A percentile compares a stretch with the other conserved stretches of the same genome.
Evolutionary conservation across 2,329 filamentous ascomycete species (phyloP).

Genomic region (Lasiodiplodia gonubiensis): DNA sequence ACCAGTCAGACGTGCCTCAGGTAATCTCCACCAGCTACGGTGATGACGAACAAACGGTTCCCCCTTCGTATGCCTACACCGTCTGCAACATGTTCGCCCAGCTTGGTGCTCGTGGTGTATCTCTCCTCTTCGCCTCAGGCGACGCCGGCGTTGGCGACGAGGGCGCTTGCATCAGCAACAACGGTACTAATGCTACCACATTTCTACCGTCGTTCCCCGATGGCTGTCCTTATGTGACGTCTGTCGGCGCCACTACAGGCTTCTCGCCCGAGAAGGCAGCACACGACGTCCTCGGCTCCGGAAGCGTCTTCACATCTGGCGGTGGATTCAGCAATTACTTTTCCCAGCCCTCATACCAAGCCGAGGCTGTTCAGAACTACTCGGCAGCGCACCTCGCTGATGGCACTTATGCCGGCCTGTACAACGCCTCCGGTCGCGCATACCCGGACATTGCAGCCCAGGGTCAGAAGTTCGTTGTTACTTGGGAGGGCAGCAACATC

Average conservation of each 20-base stretch:
- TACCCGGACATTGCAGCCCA: slow-evolving; percentile 69
- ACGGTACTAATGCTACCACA: slow-evolving; percentile 61
- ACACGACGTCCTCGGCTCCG: slow-evolving; percentile 44
- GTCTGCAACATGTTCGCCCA: slow-evolving; percentile 70
- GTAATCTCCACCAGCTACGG: slow-evolving; percentile 71
- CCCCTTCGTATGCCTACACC: slow-evolving; percentile 63
- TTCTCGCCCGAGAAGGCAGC: slow-evolving; percentile 61
- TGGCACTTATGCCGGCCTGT: slow-evolving; percentile 55
- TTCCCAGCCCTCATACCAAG: slow-evolving; percentile 55
- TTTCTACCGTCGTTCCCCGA: slow-evolving; percentile 69
- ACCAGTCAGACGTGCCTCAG: slow-evolving; percentile 63
- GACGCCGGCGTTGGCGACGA: slow-evolving; percentile 62
- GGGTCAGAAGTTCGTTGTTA: slow-evolving; percentile 56
- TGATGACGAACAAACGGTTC: slow-evolving; percentile 69
- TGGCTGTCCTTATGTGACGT: slow-evolving; percentile 71
- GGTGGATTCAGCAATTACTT: slow-evolving; percentile 59
- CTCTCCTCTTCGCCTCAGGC: slow-evolving; percentile 67
- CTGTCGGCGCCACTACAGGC: slow-evolving; percentile 65
- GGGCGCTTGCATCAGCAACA: slow-evolving; percentile 63
- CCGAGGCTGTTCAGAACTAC: slow-evolving; percentile 52
- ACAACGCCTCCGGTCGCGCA: slow-evolving; percentile 60
- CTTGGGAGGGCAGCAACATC: slow-evolving; percentile 48
- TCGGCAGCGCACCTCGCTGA: slow-evolving; percentile 45
- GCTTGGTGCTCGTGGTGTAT: slow-evolving; percentile 70
- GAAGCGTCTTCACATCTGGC: slow-evolving; percentile 59